These are phyloP conservation scores for Microascus cirrosus DNA, from an alignment of 2,329 filamentous ascomycete species.

Conservation along the genomic window DNA sequence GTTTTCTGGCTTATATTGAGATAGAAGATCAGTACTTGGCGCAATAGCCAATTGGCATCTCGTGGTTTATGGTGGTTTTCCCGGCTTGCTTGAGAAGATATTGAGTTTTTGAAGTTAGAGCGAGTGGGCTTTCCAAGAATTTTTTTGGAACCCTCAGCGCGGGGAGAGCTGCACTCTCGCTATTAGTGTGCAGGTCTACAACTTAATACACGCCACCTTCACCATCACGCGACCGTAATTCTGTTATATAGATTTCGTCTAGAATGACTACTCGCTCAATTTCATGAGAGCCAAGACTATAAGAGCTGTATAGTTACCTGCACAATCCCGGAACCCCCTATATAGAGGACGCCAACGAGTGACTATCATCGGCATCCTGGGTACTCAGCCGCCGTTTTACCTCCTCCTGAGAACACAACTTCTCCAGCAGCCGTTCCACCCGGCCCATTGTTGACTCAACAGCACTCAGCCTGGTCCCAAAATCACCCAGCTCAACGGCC, in stretches of 20 bases:
- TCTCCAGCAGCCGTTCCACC: slow-evolving; percentile 34
- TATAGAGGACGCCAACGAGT: not conserved
- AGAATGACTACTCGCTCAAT: not conserved
- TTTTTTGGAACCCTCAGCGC: too few species aligned
- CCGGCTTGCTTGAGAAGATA: too few species aligned
- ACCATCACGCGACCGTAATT: too few species aligned
- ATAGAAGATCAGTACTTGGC: too few species aligned
- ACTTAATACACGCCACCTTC: too few species aligned
- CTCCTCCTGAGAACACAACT: slow-evolving; percentile 14
- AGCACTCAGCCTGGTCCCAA: slow-evolving; percentile 25
- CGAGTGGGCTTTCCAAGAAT: too few species aligned
- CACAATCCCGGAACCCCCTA: not conserved
- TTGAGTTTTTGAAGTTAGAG: too few species aligned
- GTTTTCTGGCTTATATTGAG: too few species aligned
- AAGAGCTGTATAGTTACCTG: not conserved
- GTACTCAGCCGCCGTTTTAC: not conserved
- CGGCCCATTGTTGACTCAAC: slow-evolving; percentile 38
- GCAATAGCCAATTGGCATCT: too few species aligned
- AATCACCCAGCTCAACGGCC: slow-evolving; percentile 24
- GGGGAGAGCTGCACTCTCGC: too few species aligned
- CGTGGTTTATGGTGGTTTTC: too few species aligned
- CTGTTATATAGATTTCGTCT: not conserved
- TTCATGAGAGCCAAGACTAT: not conserved
- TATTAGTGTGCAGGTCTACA: too few species aligned
- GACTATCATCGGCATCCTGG: not conserved